Percentiles rank a stretch among this genome's conserved stretches.
Evolutionary conservation across 106 monocot genomes (phyloP).

Genomic region (Apostasia shenzhenica): DNA sequence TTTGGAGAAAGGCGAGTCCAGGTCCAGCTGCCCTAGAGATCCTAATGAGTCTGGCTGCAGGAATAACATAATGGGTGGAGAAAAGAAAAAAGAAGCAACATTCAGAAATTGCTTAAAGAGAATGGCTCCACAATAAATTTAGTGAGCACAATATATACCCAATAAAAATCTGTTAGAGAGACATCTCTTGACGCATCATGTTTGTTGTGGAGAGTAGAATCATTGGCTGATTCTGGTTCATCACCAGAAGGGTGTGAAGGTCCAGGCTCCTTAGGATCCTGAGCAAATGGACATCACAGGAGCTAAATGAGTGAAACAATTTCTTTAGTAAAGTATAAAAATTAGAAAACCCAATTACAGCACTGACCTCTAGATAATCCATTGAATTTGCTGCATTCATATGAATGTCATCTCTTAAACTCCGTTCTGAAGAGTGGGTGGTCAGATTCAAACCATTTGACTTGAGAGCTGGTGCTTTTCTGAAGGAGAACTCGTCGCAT

Average conservation of each 20-base stretch:
- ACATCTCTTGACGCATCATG: conserved; percentile 22
- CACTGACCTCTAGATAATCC: conserved; percentile 50
- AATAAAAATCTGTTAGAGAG: conserved; percentile 54
- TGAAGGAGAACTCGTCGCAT: conserved; percentile 86
- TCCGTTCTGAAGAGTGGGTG: background rate
- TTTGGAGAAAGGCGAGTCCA: conserved; percentile 66
- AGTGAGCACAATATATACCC: conserved; percentile 41
- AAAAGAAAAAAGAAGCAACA: background rate
- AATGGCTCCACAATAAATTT: background rate
- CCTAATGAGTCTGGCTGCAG: conserved; percentile 91
- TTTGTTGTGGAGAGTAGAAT: conserved; percentile 2
- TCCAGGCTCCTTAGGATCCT: conserved; percentile 26
- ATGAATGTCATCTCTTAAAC: conserved; percentile 2
- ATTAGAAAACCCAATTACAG: background rate
- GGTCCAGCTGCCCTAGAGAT: conserved; percentile 75
- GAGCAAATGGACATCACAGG: background rate
- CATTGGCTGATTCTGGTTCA: conserved; percentile 14
- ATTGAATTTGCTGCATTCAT: conserved; percentile 22
- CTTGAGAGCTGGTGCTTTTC: conserved; percentile 6
- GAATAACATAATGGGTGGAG: background rate
- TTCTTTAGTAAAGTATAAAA: background rate
- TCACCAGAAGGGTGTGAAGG: conserved; percentile 15
- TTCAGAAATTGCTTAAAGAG: background rate
- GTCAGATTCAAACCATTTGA: conserved; percentile 6
- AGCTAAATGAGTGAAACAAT: background rate